These are phyloP conservation scores for Sporisorium sorghi DNA, from an alignment of 1,284 basidiomycete genomes.

Conservation along the genomic window DNA sequence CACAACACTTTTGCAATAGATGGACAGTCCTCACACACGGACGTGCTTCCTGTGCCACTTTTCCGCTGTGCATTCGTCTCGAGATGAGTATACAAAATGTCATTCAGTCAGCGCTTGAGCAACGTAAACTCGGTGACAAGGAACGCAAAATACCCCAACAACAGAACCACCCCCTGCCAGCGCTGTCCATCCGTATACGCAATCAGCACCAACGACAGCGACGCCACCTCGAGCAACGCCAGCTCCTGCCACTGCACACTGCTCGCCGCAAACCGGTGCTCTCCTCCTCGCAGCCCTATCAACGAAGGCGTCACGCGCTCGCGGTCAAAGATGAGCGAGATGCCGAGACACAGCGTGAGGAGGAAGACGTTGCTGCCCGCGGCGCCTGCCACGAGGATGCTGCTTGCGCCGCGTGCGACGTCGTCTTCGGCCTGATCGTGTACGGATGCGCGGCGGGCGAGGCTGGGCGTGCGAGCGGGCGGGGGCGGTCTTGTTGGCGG, in stretches of 20 bases:
- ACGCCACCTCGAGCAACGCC: constrained; percentile 29
- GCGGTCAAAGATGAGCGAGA: constrained; percentile 56
- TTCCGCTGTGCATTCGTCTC: background rate
- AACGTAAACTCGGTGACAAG: constrained; percentile 50
- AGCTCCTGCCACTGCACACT: constrained; percentile 49
- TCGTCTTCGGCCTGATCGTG: constrained; percentile 37
- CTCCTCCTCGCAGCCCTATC: background rate
- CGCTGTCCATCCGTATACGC: constrained; percentile 45
- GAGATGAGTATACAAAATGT: background rate
- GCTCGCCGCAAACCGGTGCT: constrained; percentile 18
- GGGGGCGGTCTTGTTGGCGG: constrained; percentile 13
- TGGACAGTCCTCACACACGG: background rate
- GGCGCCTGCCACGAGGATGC: constrained; percentile 66
- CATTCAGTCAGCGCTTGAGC: constrained; percentile 37
- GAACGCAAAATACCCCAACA: constrained; percentile 49
- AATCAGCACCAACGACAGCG: constrained; percentile 49
- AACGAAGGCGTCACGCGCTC: background rate
- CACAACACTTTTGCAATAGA: background rate
- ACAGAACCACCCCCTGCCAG: constrained; percentile 48
- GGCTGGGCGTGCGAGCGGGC: constrained; percentile 19
- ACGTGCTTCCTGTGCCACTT: background rate
- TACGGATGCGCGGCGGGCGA: constrained; percentile 27
- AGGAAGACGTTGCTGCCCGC: constrained; percentile 69
- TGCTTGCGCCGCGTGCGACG: constrained; percentile 53
- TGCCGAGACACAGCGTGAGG: constrained; percentile 65